Evolutionary conservation across 2,329 filamentous ascomycete genomes (phyloP).

Genomic region (Paraphoma chrysanthemicola): DNA sequence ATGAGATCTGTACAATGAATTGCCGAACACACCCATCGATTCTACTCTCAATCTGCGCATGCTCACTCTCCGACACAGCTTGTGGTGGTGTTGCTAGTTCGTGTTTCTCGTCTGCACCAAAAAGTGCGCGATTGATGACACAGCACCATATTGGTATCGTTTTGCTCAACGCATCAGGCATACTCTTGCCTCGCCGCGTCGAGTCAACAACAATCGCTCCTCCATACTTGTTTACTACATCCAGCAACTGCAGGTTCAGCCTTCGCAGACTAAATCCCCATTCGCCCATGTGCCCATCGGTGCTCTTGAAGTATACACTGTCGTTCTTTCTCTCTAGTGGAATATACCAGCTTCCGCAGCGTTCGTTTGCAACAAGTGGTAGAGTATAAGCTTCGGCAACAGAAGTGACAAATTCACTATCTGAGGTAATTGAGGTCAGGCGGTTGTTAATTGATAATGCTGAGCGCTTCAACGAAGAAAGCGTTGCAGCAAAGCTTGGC

Average conservation of each 20-base stretch:
- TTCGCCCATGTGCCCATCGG: conserved; percentile 88
- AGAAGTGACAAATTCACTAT: conserved; percentile 74
- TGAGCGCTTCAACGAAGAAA: conserved; percentile 75
- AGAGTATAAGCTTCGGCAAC: conserved; percentile 65
- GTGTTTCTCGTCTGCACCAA: conserved; percentile 65
- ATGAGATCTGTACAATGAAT: conserved; percentile 49
- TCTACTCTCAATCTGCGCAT: conserved; percentile 74
- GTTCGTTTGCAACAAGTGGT: conserved; percentile 88
- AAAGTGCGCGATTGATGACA: conserved; percentile 81
- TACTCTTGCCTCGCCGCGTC: conserved; percentile 89
- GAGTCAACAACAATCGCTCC: conserved; percentile 93
- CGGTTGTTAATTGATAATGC: conserved; percentile 83
- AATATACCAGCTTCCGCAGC: conserved; percentile 97
- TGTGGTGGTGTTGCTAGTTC: conserved; percentile 73
- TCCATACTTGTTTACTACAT: conserved; percentile 68
- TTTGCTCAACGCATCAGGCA: conserved; percentile 94
- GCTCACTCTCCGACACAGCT: conserved; percentile 76
- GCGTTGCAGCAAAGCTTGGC: conserved; percentile 68
- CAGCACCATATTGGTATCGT: conserved; percentile 94
- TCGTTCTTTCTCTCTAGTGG: conserved; percentile 67
- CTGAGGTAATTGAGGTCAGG: conserved; percentile 76
- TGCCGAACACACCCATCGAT: conserved; percentile 64
- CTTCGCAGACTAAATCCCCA: conserved; percentile 89
- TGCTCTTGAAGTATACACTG: conserved; percentile 96
- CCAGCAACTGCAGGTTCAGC: conserved; percentile 82